Evolutionary conservation across 495 filamentous ascomycete species (phyloP).

Genomic region (Talaromyces wortmannii): DNA sequence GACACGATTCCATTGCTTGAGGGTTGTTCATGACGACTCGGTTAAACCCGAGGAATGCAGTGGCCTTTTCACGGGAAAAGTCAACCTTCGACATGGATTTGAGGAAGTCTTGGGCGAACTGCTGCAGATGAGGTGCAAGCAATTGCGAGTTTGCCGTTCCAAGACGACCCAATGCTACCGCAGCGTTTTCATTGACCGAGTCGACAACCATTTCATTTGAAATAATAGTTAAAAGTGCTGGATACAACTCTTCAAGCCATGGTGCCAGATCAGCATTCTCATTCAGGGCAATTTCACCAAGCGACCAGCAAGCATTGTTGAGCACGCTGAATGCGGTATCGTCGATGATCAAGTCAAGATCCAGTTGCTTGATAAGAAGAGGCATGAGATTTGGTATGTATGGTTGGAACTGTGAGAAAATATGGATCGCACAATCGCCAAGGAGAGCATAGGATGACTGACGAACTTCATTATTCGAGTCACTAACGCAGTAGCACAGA

Average conservation of each 20-base stretch:
- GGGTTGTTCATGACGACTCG: constrained; percentile 81
- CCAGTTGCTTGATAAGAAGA: constrained; percentile 76
- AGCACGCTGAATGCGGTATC: constrained; percentile 82
- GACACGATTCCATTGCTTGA: constrained; percentile 79
- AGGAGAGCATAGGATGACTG: constrained; percentile 95
- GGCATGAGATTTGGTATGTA: constrained; percentile 68
- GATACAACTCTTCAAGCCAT: constrained; percentile 69
- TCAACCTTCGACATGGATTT: constrained; percentile 76
- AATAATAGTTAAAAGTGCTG: constrained; percentile 69
- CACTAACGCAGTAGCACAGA: constrained; percentile 87
- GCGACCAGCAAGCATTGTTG: constrained; percentile 98
- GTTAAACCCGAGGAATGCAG: constrained; percentile 86
- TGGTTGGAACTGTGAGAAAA: constrained; percentile 75
- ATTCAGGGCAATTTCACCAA: constrained; percentile 86
- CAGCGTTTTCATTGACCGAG: constrained; percentile 90
- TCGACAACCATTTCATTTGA: constrained; percentile 77
- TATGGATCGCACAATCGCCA: constrained; percentile 93
- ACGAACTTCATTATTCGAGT: constrained; percentile 83
- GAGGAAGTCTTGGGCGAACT: constrained; percentile 76
- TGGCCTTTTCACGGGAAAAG: constrained; percentile 89
- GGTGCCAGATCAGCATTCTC: constrained; percentile 74
- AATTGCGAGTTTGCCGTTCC: constrained; percentile 73
- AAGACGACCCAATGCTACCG: constrained; percentile 84
- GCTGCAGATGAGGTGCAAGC: constrained; percentile 73
- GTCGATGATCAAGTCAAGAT: constrained; percentile 66